A percentile compares a stretch with the other conserved stretches of the same genome.
phyloP scores from a whole-genome alignment of 768 basidiomycete species.

The Pleurotus eryngii region DNA sequence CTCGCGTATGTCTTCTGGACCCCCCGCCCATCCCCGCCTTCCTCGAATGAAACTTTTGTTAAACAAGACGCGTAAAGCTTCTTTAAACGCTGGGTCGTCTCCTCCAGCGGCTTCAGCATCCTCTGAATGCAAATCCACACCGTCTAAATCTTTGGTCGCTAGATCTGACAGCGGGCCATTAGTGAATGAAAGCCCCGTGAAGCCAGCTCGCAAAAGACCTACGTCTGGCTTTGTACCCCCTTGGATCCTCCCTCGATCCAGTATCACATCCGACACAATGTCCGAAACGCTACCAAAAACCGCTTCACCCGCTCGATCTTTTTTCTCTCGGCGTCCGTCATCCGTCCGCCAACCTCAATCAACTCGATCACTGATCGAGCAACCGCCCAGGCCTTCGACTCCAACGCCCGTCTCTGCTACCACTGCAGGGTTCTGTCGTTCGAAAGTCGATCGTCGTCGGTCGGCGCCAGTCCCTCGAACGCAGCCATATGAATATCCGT shows the following conservation, averaged over 20 bases:
- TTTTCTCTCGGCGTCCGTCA: neutral
- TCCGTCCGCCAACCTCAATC: neutral
- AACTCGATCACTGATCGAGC: neutral
- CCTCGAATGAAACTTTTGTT: conserved; percentile 8
- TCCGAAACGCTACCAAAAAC: neutral
- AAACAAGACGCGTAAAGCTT: conserved; percentile 3
- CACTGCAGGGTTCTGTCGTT: neutral
- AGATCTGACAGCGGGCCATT: no score
- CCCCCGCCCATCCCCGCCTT: neutral
- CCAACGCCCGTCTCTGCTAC: neutral
- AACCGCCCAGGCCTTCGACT: neutral
- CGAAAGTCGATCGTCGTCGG: conserved; percentile 1
- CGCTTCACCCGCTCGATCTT: neutral
- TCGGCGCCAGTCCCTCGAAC: conserved; percentile 4
- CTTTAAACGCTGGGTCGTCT: neutral
- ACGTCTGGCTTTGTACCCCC: neutral
- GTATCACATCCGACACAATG: neutral
- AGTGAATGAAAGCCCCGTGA: neutral
- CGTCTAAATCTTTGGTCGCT: no score
- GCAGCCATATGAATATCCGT: conserved; percentile 6
- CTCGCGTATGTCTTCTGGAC: neutral
- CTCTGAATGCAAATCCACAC: no score
- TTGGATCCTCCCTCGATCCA: neutral
- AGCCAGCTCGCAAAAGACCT: neutral
- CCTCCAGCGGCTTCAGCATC: neutral